Evolutionary conservation across 2,329 filamentous ascomycete genomes (phyloP), one percentile per base, ranked within the genome.

Genomic region (Monosporascus sp.): DNA sequence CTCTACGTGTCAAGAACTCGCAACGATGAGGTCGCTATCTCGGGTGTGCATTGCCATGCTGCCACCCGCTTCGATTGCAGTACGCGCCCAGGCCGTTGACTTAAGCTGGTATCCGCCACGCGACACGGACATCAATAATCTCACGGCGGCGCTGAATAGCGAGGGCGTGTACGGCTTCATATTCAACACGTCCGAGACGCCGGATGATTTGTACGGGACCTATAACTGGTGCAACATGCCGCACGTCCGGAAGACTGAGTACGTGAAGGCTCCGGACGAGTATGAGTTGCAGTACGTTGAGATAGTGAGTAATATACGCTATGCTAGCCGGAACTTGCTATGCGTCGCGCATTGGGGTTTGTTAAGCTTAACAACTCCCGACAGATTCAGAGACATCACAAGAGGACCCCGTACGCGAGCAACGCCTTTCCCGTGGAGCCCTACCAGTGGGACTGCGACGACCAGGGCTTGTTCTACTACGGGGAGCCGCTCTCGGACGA

Each of bases 181-280:
- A 19, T 94, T 86, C 71, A 84, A 90, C 63, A 78, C 79, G 37
- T 89, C 87, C 1, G 60, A 72, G 1, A 80, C 81, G 0, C 81
- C 87, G 0, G 71, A 76, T 51, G 65, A 70, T 1, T 60, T 74
- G 38, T 86, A 88, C 69, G 82, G 83, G 6, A 77, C 73, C 1
- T 92, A 92, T 70, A 91, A 93, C 68, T 93, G 79, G 78, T 94
- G 89, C 70, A 92, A 94, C 65, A 94, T 94, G 88, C 89, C 90
- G 1, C 90, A 93, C 71, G 86, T 89, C n/a, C 79, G 88, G 35
- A 72, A 68, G 22, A 69, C 70, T 16, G 87, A 89, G 63, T 94
- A 94, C 64, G 68, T 77, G 16, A 76, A 70, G 55, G 73, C 79
- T 0, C 62, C 72, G 1, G 58, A 70, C 0, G 79, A 79, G n/a